Evolutionary conservation across 441 rosid species (phyloP).

Genomic region (Adansonia gregorii): DNA sequence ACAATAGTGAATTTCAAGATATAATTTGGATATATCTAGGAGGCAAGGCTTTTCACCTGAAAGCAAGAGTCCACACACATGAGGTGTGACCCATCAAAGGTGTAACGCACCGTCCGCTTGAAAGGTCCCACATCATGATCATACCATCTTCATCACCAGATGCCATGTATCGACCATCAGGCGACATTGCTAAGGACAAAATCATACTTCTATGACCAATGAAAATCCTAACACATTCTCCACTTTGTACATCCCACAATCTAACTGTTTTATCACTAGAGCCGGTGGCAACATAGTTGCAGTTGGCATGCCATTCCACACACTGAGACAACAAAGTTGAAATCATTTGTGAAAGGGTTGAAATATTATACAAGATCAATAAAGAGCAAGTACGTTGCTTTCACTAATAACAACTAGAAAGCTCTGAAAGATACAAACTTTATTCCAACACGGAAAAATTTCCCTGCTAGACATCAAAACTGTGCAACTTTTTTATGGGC

Average conservation of each 20-base stretch:
- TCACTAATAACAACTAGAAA: background rate
- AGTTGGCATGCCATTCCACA: conserved; percentile 97
- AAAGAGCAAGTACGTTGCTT: background rate
- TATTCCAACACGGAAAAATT: background rate
- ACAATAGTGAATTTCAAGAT: background rate
- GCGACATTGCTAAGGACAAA: conserved; percentile 88
- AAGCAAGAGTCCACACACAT: conserved; percentile 90
- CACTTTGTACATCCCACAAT: conserved; percentile 92
- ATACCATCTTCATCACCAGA: conserved; percentile 98
- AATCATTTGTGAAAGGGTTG: conserved; percentile 9
- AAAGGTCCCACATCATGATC: conserved; percentile 98
- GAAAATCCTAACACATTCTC: conserved; percentile 89
- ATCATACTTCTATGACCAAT: conserved; percentile 97
- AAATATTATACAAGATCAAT: conserved; percentile 8
- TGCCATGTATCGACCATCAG: conserved; percentile 95
- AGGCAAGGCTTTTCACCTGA: conserved; percentile 55
- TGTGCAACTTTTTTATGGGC: background rate
- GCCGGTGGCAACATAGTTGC: conserved; percentile 95
- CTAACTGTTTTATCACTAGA: conserved; percentile 94
- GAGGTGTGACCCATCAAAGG: conserved; percentile 95
- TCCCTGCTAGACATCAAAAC: background rate
- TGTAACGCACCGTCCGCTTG: conserved; percentile 85
- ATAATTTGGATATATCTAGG: background rate
- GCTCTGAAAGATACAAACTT: background rate
- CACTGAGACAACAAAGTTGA: conserved; percentile 59